Evolutionary conservation across 2,329 filamentous ascomycete genomes (phyloP), one percentile per base, ranked within the genome.

Genomic region (Nothophoma quercina): DNA sequence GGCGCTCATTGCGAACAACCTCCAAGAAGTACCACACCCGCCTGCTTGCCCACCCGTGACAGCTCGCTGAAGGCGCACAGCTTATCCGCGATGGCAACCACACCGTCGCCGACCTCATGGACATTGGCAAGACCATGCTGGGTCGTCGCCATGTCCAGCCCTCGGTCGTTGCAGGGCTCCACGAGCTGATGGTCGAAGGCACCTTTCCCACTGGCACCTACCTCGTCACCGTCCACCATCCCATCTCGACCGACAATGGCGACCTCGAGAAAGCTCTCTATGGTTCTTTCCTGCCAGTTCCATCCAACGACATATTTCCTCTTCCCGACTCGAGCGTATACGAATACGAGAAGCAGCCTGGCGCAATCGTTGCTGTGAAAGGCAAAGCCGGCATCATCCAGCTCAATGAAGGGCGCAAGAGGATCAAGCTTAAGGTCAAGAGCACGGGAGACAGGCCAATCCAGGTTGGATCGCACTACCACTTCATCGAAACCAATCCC

Each of bases 31-130:
- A 76, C 50, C 63, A 65, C 32, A 45, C 45, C 41, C 35, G 22
- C 49, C 18, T 25, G 36, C 42, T 35, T 41, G 40, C 56, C 29
- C 39, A 21, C 44, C 50, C 30, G 2, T 36, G 15, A 21, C 50
- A 41, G 43, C 44, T 49, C 53, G 35, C 68, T 73, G 62, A 73
- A 64, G 40, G 38, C 46, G 39, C 46, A 63, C 64, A 88, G 83
- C 88, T 97, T 67, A 96, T 98, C 74, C 93, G 93, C 74, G 93
- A 98, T 93, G 93, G 93, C 71, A 87, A 89, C 63, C 91, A 97
- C 78, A 89, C 85, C 12, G 93, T 98, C 46, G 88, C 93, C 30
- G 92, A 96, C 74, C 90, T 98, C 71, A 98, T 98, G 93, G 81
- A 86, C 56, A 85, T 96, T 59, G 93, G 93, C 64, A 87, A 90